A percentile compares a stretch with the other conserved stretches of the same genome.
Conservation (phyloP, 805 yeast genomes). For the Hanseniaspora pseudoguilliermondii region DNA sequence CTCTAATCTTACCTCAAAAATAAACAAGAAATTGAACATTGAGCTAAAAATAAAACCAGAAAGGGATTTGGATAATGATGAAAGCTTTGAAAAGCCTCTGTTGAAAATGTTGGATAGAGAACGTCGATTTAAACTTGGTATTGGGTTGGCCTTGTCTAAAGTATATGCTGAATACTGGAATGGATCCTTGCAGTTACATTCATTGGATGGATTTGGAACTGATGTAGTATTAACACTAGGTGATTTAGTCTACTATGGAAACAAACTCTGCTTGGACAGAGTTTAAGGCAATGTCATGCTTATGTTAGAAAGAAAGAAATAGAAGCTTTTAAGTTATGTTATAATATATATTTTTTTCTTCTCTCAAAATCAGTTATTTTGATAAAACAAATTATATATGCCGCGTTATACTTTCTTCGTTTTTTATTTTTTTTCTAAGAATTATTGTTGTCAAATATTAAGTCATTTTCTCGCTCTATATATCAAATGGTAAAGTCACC, state of each 20-base stretch:
- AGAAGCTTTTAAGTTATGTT: too few species aligned
- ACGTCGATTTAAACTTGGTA: constrained; percentile 61
- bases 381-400: too few species aligned
- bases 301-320: too few species aligned
- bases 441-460: too few species aligned
- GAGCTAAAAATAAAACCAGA: not conserved
- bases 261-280: constrained; percentile 55
- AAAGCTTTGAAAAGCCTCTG: constrained; percentile 34
- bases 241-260: constrained; percentile 58
- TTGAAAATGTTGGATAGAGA: constrained; percentile 58
- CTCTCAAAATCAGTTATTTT: not conserved
- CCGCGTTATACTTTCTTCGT: constrained; percentile 25
- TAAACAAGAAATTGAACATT: constrained; percentile 5
- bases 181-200: constrained; percentile 70
- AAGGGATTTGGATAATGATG: constrained; percentile 20
- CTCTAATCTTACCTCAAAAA: not conserved
- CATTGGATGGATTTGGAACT: constrained; percentile 83
- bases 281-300: constrained; percentile 31
- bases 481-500: not conserved
- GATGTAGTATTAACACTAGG: constrained; percentile 73
- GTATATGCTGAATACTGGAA: constrained; percentile 96
- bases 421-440: not conserved
- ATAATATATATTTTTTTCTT: too few species aligned
- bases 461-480: not conserved
- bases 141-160: constrained; percentile 85